Evolutionary conservation across 2,329 filamentous ascomycete genomes (phyloP).

Genomic region (Sphaerulina populicola): DNA sequence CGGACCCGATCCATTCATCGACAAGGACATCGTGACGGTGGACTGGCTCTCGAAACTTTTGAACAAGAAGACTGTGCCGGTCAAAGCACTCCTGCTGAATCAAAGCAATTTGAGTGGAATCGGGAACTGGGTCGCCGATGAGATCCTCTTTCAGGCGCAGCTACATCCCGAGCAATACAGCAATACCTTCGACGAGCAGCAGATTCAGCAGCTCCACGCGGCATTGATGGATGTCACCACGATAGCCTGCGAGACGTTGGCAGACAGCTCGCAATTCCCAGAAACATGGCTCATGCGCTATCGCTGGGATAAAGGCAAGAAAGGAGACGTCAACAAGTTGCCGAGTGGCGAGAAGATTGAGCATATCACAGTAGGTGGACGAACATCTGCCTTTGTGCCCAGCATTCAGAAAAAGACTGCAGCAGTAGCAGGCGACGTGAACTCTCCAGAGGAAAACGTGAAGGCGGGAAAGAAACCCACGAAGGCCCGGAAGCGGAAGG

Average conservation of each 20-base stretch:
- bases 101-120: conserved; percentile 85
- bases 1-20: conserved; percentile 83
- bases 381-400: conserved; percentile 84
- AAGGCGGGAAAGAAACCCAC: conserved; percentile 19
- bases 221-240: conserved; percentile 71
- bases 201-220: conserved; percentile 64
- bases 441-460: conserved; percentile 14
- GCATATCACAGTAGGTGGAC: conserved; percentile 79
- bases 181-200: conserved; percentile 64
- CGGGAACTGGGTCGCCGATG: conserved; percentile 96
- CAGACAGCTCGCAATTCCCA: conserved; percentile 76
- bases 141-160: conserved; percentile 79
- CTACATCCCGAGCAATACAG: conserved; percentile 91
- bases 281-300: conserved; percentile 57
- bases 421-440: conserved; percentile 46
- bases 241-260: conserved; percentile 67
- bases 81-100: conserved; percentile 82
- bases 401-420: conserved; percentile 75
- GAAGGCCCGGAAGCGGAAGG: conserved; percentile 33
- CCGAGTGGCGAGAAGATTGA: conserved; percentile 79
- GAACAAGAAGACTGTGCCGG: conserved; percentile 66
- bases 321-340: conserved; percentile 55
- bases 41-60: conserved; percentile 67
- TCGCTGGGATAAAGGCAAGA: conserved; percentile 77
- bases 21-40: conserved; percentile 67